Conservation (phyloP, 352 stramenopile species). For the Phytopythium mirpurense region DNA sequence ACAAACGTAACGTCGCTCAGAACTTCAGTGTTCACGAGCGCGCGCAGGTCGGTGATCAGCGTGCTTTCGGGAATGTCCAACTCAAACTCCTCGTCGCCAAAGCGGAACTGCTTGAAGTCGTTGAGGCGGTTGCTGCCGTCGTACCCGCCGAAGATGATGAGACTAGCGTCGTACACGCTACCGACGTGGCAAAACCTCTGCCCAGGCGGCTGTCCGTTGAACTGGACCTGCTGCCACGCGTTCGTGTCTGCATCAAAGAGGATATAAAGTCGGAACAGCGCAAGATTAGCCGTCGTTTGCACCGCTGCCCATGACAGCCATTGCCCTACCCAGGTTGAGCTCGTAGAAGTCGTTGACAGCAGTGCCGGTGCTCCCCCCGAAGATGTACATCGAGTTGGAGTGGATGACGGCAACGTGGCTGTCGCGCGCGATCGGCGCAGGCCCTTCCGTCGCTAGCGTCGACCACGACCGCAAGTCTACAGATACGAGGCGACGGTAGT, state of each 20-base stretch:
- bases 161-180: slow-evolving; percentile 86
- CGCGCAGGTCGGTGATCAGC: slow-evolving; percentile 63
- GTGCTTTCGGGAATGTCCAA: slow-evolving; percentile 84
- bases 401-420: slow-evolving; percentile 95
- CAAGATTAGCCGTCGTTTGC: not conserved
- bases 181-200: slow-evolving; percentile 97
- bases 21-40: slow-evolving; percentile 78
- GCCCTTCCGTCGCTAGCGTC: slow-evolving; percentile 84
- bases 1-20: slow-evolving; percentile 89
- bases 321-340: slow-evolving; percentile 78
- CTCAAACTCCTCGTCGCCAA: slow-evolving; percentile 74
- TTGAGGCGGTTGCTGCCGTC: slow-evolving; percentile 94
- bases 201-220: slow-evolving; percentile 76
- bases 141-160: slow-evolving; percentile 96
- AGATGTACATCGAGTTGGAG: slow-evolving; percentile 93
- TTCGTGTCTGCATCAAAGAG: slow-evolving; percentile 34
- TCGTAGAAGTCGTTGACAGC: slow-evolving; percentile 99
- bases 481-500: not conserved
- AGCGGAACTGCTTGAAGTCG: slow-evolving; percentile 93
- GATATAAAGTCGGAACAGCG: not conserved
- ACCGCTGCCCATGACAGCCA: no score
- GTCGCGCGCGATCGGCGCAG: slow-evolving; percentile 92
- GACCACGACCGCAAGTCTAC: slow-evolving; percentile 85
- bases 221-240: slow-evolving; percentile 69
- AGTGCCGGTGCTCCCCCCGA: slow-evolving; percentile 93